These are phyloP conservation scores for Trichoderma cornu-damae DNA, from an alignment of 2,329 filamentous ascomycete genomes.

Conservation along the genomic window DNA sequence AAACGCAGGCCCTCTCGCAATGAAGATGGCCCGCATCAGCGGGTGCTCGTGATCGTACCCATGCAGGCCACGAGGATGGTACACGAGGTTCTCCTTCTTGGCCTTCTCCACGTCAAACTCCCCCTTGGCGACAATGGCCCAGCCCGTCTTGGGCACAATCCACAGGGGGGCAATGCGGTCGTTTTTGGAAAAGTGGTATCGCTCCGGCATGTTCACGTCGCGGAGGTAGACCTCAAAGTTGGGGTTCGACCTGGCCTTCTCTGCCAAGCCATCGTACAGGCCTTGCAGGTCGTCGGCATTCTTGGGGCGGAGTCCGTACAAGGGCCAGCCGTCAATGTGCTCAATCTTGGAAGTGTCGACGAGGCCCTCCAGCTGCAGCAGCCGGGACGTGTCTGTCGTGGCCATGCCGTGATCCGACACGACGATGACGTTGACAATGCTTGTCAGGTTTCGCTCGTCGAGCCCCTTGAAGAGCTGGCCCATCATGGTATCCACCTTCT, in stretches of 20 bases:
- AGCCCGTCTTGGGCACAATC: slow-evolving; percentile 88
- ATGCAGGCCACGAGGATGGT: slow-evolving; percentile 79
- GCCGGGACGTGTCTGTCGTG: slow-evolving; percentile 71
- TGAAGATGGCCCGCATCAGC: slow-evolving; percentile 92
- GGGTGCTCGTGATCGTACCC: slow-evolving; percentile 95
- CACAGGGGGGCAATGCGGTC: slow-evolving; percentile 88
- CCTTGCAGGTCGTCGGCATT: slow-evolving; percentile 58
- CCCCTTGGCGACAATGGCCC: slow-evolving; percentile 77
- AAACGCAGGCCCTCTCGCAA: slow-evolving; percentile 88
- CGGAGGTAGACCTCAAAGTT: slow-evolving; percentile 83
- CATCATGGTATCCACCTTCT: slow-evolving; percentile 76
- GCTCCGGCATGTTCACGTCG: slow-evolving; percentile 81
- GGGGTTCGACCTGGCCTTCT: slow-evolving; percentile 55
- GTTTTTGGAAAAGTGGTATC: slow-evolving; percentile 88
- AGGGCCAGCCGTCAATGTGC: slow-evolving; percentile 89
- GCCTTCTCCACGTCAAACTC: slow-evolving; percentile 70
- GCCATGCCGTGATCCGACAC: slow-evolving; percentile 99
- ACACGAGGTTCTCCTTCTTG: slow-evolving; percentile 58
- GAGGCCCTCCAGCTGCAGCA: slow-evolving; percentile 87
- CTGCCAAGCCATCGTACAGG: slow-evolving; percentile 59
- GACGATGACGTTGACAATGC: slow-evolving; percentile 90
- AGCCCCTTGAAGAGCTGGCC: slow-evolving; percentile 70
- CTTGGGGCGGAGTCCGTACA: slow-evolving; percentile 82
- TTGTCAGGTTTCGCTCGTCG: slow-evolving; percentile 73
- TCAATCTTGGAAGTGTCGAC: slow-evolving; percentile 72